phyloP scores from a whole-genome alignment of 2,329 filamentous ascomycete species.

The Alternaria postmessia region DNA sequence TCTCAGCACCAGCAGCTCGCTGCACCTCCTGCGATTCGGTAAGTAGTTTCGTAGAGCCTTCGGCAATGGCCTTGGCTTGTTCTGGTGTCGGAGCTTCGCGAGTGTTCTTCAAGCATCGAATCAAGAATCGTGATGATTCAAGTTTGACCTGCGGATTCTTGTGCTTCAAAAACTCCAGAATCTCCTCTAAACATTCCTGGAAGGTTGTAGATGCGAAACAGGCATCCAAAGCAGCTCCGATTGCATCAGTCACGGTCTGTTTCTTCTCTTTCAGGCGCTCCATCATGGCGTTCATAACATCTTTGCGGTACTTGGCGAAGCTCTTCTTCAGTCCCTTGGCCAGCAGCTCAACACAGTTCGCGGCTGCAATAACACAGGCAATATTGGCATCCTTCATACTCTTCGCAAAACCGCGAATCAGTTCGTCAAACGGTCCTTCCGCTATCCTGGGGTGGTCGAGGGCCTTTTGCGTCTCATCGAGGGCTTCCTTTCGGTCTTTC shows the following conservation, averaged over 20 bases:
- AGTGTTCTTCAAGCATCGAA: constrained; percentile 83
- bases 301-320: constrained; percentile 81
- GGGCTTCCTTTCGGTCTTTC: constrained; percentile 96
- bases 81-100: constrained; percentile 82
- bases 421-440: constrained; percentile 85
- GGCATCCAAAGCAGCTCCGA: constrained; percentile 83
- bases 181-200: constrained; percentile 90
- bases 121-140: constrained; percentile 91
- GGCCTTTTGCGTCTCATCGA: constrained; percentile 79
- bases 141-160: constrained; percentile 99
- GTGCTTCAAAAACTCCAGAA: constrained; percentile 81
- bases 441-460: constrained; percentile 91
- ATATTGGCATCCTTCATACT: constrained; percentile 99
- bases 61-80: constrained; percentile 86
- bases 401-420: constrained; percentile 85
- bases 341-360: constrained; percentile 88
- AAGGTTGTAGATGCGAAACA: constrained; percentile 73
- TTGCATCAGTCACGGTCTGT: constrained; percentile 82
- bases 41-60: constrained; percentile 85
- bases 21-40: constrained; percentile 87
- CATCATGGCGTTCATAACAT: constrained; percentile 87
- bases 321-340: constrained; percentile 82
- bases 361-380: constrained; percentile 89
- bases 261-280: constrained; percentile 99
- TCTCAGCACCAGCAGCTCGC: constrained; percentile 88